Evolutionary conservation across 164 flowering plant genomes (phyloP).

Genomic region (Magnolia kwangsiensis): DNA sequence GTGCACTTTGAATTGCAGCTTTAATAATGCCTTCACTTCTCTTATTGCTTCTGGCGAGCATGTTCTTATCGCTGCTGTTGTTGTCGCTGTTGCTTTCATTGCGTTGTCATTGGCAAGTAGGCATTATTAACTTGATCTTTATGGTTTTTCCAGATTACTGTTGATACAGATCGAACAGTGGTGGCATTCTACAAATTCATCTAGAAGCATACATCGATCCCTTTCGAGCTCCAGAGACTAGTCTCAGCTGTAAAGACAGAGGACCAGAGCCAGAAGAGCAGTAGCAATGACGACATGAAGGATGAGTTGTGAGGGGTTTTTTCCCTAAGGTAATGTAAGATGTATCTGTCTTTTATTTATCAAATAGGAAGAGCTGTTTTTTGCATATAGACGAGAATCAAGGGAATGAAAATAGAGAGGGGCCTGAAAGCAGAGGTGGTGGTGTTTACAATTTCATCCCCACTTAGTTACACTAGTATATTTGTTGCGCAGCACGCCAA

Average conservation of each 20-base stretch:
- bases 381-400: too few species aligned
- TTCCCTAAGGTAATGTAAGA: too few species aligned
- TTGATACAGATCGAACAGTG: constrained; percentile 74
- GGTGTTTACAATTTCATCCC: too few species aligned
- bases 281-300: constrained; percentile 21
- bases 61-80: background rate
- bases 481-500: too few species aligned
- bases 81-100: background rate
- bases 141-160: constrained; percentile 49
- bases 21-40: too few species aligned
- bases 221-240: constrained; percentile 47
- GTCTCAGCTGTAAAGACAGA: constrained; percentile 16
- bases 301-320: constrained; percentile 33
- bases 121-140: background rate
- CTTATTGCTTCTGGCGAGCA: background rate
- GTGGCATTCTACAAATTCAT: constrained; percentile 77
- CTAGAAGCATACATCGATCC: constrained; percentile 77
- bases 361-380: too few species aligned
- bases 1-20: too few species aligned
- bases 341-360: too few species aligned
- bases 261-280: constrained; percentile 6
- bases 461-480: too few species aligned
- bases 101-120: background rate
- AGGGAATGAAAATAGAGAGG: too few species aligned
- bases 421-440: too few species aligned